These are phyloP conservation scores for Aspergillus arachidicola DNA, from an alignment of 2,329 filamentous ascomycete genomes.

Conservation along the genomic window DNA sequence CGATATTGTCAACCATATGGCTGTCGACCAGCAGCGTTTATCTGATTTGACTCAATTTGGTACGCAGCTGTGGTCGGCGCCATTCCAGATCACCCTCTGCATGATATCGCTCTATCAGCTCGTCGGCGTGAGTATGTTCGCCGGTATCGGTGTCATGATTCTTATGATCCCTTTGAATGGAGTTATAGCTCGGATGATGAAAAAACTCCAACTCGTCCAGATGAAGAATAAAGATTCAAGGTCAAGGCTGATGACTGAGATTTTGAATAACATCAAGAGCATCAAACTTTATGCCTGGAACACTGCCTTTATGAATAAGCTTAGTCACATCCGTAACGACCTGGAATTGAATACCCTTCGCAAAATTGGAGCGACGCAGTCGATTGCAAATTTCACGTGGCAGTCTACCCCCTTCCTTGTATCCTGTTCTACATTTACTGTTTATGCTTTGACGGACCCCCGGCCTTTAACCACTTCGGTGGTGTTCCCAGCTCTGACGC, in stretches of 20 bases:
- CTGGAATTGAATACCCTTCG: constrained; percentile 91
- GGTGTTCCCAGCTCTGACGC: constrained; percentile 86
- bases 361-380: constrained; percentile 92
- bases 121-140: constrained; percentile 94
- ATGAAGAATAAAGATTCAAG: constrained; percentile 99
- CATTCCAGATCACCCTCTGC: constrained; percentile 93
- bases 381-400: constrained; percentile 97
- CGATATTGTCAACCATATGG: constrained; percentile 99
- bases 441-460: constrained; percentile 85
- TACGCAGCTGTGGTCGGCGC: constrained; percentile 93
- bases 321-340: constrained; percentile 95
- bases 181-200: constrained; percentile 88
- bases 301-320: constrained; percentile 93
- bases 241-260: constrained; percentile 92
- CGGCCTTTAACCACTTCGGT: constrained; percentile 87
- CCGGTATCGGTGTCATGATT: constrained; percentile 92
- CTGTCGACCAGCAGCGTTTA: constrained; percentile 92
- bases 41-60: constrained; percentile 95
- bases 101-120: constrained; percentile 95
- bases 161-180: constrained; percentile 97
- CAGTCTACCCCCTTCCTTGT: constrained; percentile 96
- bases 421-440: constrained; percentile 92
- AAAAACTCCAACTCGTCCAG: constrained; percentile 88
- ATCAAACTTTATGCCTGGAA: constrained; percentile 99
- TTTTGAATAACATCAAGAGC: constrained; percentile 99